Evolutionary conservation across 2,329 filamentous ascomycete genomes (phyloP), one percentile per base, ranked within the genome.

Genomic region (Fusarium praegraminearum): DNA sequence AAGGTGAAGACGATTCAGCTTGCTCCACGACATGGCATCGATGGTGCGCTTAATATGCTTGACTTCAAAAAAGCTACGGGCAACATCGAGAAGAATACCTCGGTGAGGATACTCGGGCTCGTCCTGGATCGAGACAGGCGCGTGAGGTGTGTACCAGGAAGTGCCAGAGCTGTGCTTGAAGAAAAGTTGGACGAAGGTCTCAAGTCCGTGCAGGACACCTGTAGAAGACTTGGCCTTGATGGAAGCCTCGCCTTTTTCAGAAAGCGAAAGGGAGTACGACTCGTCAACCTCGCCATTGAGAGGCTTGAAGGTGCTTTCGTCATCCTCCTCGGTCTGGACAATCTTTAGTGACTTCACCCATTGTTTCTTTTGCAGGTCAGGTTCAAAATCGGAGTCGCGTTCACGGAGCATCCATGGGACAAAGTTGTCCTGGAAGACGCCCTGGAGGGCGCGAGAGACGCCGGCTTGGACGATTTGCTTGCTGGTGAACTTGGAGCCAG

Each of bases 1-100:
- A 56, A 95, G 83, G 79, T 96, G 93, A 58, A 97, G 84, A 8
- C 89, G 85, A 80, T 96, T 96, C 83, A 96, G 86, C 82, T 97
- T 96, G 82, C 90, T 93, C 86, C 89, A 93, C 2, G 91, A 83
- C 69, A 92, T 80, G 41, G 89, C 91, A 75, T 97, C 92, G 69
- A 97, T 92, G 55, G 90, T 93, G 52, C 89, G 88, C 75, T 90
- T 85, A 71, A 97, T 90, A 73, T 92, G 87, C 5, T 83, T 78
- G 26, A 92, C 81, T 2, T 87, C 85, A 78, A 91, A 92, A 80
- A 86, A 96, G 75, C 89, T 90, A 62, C 94, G 86, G 4, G 91
- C 86, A 43, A 93, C 89, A 75, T 97, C 94, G 72, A 97, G 82
- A 73, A 96, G 90, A 55, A 97, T 79, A 15, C 94, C 93, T 45